These are phyloP conservation scores for Olyra latifolia DNA, from an alignment of 176 grass and related monocot species.

Conservation along the genomic window DNA sequence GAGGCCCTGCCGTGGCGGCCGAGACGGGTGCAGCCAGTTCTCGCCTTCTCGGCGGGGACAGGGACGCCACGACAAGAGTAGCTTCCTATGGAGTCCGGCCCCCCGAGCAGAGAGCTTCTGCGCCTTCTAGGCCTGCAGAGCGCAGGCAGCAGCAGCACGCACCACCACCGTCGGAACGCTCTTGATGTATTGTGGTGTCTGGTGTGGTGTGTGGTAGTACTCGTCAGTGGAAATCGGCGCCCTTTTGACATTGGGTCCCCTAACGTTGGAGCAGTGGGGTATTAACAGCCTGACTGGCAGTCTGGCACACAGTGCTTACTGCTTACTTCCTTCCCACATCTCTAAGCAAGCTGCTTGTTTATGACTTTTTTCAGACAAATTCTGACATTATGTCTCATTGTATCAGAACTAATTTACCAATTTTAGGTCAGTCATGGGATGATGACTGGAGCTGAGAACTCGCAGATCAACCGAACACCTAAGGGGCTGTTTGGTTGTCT, in stretches of 20 bases:
- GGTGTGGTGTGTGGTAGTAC: no score
- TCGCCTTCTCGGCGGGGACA: neutral
- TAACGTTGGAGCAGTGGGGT: no score
- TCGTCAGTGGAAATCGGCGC: neutral
- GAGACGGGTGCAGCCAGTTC: neutral
- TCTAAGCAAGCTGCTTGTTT: neutral
- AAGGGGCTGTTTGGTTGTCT: no score
- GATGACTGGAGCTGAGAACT: neutral
- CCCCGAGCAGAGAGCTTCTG: neutral
- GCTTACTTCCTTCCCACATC: neutral
- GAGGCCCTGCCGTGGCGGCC: neutral
- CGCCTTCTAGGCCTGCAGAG: neutral
- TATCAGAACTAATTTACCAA: neutral
- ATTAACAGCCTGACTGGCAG: neutral
- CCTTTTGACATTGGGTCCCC: slow-evolving; percentile 30
- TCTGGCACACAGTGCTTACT: neutral
- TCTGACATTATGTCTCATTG: neutral
- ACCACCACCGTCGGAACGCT: no score
- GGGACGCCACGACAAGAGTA: slow-evolving; percentile 29
- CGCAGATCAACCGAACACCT: no score
- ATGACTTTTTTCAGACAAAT: neutral
- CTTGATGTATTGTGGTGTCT: no score
- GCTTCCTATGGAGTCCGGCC: slow-evolving; percentile 27
- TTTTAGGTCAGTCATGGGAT: neutral
- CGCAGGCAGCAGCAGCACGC: slow-evolving; percentile 3